Evolutionary conservation across 148 eudicot species (phyloP), one percentile per base, ranked within the genome.

Genomic region (Pouteria glomerata): DNA sequence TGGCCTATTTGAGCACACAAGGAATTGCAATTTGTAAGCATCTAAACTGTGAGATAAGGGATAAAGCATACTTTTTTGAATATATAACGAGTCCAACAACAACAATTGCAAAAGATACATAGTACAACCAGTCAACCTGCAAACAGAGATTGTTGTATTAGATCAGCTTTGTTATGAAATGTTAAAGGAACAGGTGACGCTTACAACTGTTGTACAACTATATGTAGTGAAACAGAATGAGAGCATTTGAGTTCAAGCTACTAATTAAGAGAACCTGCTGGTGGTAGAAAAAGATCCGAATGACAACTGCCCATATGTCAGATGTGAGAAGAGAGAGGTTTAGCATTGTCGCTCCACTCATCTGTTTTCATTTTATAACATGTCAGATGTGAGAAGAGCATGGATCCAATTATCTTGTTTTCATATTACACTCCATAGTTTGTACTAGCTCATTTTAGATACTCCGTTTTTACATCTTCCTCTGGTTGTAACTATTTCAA

Each of bases 81-180:
- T 93, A 93, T 37, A 89, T 79, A 70, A 89, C 41, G 3, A 93
- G 90, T 35, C 98, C 98, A 48, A 84, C 47, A 26, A 74, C 90
- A 15, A 90, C 98, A 26, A 84, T 65, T 24, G 75, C 75, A 69
- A 88, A 93, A 15, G 97, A 92, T 47, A 89, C 26, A 62, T 83
- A 93, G 78, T 86, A 93, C 33, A 90, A 69, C 97, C 95, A 90
- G 67, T 87, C 86, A 70, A 93, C 98, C 98, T 93, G 90, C 83
- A 69, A 35, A 29, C 45, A 48, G 23, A 21, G 47, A 23, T 26
- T 13, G 26, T 39, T 12, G 18, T 59, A 59, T 59, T 41, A 31
- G 39, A 8, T 59, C 39, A 59, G 37, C 0, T 59, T 59, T 30
- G 39, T 31, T 16, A 30, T 31, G 23, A 5, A 59, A 15, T n/a